Evolutionary conservation across 495 filamentous ascomycete genomes (phyloP).

Genomic region (Xeromyces bisporus): DNA sequence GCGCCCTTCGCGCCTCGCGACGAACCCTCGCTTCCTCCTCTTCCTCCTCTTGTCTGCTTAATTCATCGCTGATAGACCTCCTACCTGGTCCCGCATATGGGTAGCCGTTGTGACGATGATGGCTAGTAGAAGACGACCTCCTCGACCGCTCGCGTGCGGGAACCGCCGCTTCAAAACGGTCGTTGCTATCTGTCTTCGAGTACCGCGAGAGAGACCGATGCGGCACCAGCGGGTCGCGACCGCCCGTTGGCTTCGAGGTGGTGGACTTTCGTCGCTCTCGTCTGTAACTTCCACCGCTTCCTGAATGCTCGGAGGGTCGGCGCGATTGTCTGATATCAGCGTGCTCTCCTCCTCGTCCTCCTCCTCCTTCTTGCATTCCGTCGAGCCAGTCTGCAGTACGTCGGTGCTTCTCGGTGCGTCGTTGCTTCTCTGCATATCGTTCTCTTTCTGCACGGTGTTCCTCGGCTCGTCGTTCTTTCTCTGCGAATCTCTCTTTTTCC

Average conservation of each 20-base stretch:
- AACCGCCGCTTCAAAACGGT: neutral
- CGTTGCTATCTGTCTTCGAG: slow-evolving; percentile 23
- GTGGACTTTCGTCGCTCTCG: slow-evolving; percentile 8
- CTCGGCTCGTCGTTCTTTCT: neutral
- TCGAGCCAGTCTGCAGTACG: neutral
- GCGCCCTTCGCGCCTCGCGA: slow-evolving; percentile 5
- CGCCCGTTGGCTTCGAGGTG: slow-evolving; percentile 16
- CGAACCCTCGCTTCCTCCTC: slow-evolving; percentile 8
- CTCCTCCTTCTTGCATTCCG: slow-evolving; percentile 5
- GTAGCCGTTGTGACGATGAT: neutral
- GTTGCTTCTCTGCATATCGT: neutral
- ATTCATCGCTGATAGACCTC: slow-evolving; percentile 1
- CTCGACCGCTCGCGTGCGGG: slow-evolving; percentile 9
- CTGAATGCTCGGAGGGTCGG: slow-evolving; percentile 14
- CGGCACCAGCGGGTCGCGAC: slow-evolving; percentile 9
- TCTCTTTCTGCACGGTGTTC: neutral
- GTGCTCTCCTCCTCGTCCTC: slow-evolving; percentile 4
- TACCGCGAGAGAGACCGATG: slow-evolving; percentile 25
- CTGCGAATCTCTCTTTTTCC: neutral
- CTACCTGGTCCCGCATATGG: neutral
- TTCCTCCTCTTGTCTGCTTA: slow-evolving; percentile 7
- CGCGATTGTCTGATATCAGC: slow-evolving; percentile 11
- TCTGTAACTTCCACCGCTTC: slow-evolving; percentile 10
- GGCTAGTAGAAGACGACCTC: slow-evolving; percentile 10
- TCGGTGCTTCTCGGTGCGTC: neutral